Conservation (phyloP, 2,329 filamentous ascomycete genomes). For the Hypoxylon sp. region DNA sequence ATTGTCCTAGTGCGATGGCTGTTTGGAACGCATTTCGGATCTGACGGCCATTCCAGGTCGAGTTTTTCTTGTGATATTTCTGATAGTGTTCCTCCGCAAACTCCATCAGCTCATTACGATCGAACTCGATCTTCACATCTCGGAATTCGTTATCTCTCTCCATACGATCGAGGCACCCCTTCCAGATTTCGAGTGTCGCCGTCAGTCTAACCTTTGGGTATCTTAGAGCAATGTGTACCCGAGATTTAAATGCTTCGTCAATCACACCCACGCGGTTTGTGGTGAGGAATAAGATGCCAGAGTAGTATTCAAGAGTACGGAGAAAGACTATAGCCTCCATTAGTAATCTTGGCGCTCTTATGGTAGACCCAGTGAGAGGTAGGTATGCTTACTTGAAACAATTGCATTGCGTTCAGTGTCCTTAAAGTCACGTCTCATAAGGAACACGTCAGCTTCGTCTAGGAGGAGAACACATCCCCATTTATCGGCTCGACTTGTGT, state of each 20-base stretch:
- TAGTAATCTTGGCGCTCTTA: no score
- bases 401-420: conserved; percentile 41
- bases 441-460: no score
- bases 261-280: conserved; percentile 46
- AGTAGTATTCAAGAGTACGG: conserved; percentile 42
- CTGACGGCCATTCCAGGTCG: conserved; percentile 48
- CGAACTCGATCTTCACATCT: conserved; percentile 33
- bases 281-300: conserved; percentile 47
- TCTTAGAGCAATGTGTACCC: conserved; percentile 45
- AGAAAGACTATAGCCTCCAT: conserved; percentile 33
- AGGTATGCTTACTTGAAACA: conserved; percentile 40
- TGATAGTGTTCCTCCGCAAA: conserved; percentile 38
- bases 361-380: not conserved
- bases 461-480: conserved; percentile 54
- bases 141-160: conserved; percentile 32
- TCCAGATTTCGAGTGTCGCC: conserved; percentile 41
- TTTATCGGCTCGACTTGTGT: conserved; percentile 59
- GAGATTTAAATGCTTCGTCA: conserved; percentile 49
- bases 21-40: conserved; percentile 52
- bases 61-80: conserved; percentile 13
- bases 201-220: conserved; percentile 36
- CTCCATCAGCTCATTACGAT: conserved; percentile 21
- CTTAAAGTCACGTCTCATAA: conserved; percentile 51
- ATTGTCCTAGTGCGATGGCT: conserved; percentile 42
- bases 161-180: conserved; percentile 44